These are phyloP conservation scores for Tricholoma furcatifolium DNA, from an alignment of 768 basidiomycete genomes.

Conservation along the genomic window DNA sequence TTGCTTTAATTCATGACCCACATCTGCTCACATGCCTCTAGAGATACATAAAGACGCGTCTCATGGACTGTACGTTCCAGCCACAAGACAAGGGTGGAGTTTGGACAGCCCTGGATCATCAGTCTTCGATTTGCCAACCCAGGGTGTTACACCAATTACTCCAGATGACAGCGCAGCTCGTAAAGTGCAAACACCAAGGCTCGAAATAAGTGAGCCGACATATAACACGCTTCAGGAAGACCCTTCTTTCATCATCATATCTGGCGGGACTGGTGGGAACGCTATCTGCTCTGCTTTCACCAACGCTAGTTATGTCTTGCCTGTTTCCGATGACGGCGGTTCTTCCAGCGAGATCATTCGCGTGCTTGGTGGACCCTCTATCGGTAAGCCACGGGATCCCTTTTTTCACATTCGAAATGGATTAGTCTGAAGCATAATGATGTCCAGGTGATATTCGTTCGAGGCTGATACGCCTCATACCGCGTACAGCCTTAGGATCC, in stretches of 20 bases:
- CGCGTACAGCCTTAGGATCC: constrained; percentile 53
- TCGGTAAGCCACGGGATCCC: constrained; percentile 45
- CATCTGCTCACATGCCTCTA: constrained; percentile 11
- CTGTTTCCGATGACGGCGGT: constrained; percentile 95
- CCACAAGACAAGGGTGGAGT: constrained; percentile 7
- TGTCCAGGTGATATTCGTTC: constrained; percentile 81
- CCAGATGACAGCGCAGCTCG: constrained; percentile 8
- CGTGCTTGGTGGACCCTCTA: constrained; percentile 83
- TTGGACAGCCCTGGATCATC: constrained; percentile 67
- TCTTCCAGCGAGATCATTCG: constrained; percentile 94
- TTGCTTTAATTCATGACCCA: neutral
- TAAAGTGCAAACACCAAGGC: neutral
- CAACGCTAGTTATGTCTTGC: constrained; percentile 78
- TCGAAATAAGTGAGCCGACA: constrained; percentile 4
- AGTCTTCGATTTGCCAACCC: constrained; percentile 71
- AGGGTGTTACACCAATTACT: constrained; percentile 16
- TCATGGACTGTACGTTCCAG: constrained; percentile 12
- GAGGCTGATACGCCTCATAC: constrained; percentile 85
- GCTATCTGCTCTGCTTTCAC: constrained; percentile 85
- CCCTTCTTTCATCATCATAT: constrained; percentile 70
- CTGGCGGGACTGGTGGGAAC: constrained; percentile 95
- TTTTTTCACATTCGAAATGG: neutral
- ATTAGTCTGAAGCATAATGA: constrained; percentile 1
- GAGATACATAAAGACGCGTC: constrained; percentile 7
- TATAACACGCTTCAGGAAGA: neutral